Evolutionary conservation across 208 protist genomes (phyloP).

Genomic region (Naegleria lovaniensis): DNA sequence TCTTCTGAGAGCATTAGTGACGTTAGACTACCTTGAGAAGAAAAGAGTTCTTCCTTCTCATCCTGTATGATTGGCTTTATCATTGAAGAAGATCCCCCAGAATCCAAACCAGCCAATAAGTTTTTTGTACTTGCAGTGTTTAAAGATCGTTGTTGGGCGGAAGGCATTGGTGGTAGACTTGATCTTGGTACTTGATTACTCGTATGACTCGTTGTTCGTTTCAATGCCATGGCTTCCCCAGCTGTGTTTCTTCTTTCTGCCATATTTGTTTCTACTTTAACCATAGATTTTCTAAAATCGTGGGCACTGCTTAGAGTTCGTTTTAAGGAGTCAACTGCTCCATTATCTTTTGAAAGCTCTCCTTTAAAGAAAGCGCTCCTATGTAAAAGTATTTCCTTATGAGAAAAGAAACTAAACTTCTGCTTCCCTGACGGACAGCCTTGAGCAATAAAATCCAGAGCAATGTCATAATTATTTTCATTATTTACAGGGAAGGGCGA

Average conservation of each 20-base stretch:
- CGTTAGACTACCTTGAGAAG: background rate
- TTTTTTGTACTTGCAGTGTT: background rate
- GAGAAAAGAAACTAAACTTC: background rate
- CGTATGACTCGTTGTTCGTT: background rate
- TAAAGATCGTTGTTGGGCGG: background rate
- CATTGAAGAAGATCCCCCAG: background rate
- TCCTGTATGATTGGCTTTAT: background rate
- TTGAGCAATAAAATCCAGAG: background rate
- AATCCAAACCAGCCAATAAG: background rate
- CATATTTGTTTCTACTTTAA: background rate
- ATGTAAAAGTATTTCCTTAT: background rate
- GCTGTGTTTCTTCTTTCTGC: background rate
- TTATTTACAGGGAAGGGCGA: background rate
- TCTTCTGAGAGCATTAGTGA: background rate
- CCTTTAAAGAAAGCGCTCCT: slow-evolving; percentile 1
- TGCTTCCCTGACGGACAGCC: background rate
- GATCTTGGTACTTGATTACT: background rate
- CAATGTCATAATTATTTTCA: background rate
- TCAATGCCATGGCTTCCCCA: background rate
- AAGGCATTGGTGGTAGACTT: background rate
- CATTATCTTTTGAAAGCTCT: background rate
- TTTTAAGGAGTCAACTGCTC: background rate
- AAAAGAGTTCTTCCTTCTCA: background rate
- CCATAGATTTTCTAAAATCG: background rate
- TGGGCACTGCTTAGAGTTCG: background rate